Conservation (phyloP, 345 rosid species). For the Viola odorata region DNA sequence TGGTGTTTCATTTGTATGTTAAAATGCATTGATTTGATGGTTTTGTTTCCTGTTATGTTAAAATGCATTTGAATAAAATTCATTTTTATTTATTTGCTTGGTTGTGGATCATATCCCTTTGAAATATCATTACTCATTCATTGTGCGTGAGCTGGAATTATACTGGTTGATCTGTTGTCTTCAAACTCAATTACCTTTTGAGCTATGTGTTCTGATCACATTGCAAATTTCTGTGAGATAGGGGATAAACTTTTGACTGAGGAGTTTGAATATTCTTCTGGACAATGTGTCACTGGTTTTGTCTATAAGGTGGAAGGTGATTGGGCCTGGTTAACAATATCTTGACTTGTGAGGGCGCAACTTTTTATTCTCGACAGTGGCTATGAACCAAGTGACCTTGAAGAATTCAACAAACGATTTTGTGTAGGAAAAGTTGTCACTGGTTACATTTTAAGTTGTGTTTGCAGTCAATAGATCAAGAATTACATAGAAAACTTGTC, state of each 20-base stretch:
- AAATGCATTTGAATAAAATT: too few species aligned
- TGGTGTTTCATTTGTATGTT: too few species aligned
- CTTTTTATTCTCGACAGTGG: constrained; percentile 73
- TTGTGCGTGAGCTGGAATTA: too few species aligned
- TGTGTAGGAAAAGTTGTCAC: constrained; percentile 57
- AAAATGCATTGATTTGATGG: too few species aligned
- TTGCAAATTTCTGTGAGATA: constrained; percentile 37
- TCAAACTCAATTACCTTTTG: background rate
- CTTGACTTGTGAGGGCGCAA: constrained; percentile 65
- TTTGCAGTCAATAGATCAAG: too few species aligned
- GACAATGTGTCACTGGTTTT: constrained; percentile 58
- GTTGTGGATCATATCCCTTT: too few species aligned
- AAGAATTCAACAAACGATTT: constrained; percentile 55
- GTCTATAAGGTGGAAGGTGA: constrained; percentile 82
- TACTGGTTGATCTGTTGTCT: background rate
- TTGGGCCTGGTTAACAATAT: constrained; percentile 78
- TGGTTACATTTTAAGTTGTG: constrained; percentile 52
- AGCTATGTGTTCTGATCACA: constrained; percentile 12
- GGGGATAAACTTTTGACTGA: constrained; percentile 29
- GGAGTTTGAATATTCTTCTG: constrained; percentile 45
- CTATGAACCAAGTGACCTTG: constrained; percentile 62
- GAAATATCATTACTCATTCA: too few species aligned
- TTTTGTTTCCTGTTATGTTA: too few species aligned
- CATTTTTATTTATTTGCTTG: too few species aligned
- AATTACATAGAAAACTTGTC: too few species aligned